Percentiles rank a stretch among this genome's conserved stretches.
These are phyloP conservation scores for Capillidium rhysosporum DNA, from an alignment of 371 early-diverging fungal genomes.

Conservation along the genomic window DNA sequence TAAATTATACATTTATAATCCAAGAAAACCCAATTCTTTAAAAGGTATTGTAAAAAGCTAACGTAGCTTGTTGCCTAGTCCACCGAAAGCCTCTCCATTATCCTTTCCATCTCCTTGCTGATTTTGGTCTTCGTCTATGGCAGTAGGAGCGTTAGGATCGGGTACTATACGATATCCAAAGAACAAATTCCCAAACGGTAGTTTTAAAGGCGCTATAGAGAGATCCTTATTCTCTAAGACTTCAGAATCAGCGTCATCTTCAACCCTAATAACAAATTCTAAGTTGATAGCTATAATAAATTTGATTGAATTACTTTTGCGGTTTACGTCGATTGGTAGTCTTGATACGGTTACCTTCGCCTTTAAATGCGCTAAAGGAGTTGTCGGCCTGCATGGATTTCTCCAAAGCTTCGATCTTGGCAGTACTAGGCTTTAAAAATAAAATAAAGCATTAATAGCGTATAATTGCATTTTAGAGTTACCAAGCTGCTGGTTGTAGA, in stretches of 20 bases:
- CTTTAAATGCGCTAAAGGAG: background rate
- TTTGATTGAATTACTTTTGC: background rate
- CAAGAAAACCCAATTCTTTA: too few species aligned
- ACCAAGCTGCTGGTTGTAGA: background rate
- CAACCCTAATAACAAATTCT: conserved; percentile 4
- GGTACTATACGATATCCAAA: conserved; percentile 59
- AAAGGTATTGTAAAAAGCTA: too few species aligned
- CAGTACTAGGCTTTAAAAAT: conserved; percentile 3
- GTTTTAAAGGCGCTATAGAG: conserved; percentile 54
- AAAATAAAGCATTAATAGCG: too few species aligned
- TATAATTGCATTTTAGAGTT: background rate
- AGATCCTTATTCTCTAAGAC: conserved; percentile 13
- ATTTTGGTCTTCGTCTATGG: too few species aligned
- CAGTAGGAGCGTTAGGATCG: background rate
- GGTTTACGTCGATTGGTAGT: too few species aligned
- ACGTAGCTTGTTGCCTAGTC: too few species aligned
- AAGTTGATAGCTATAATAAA: conserved; percentile 4
- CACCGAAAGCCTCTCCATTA: too few species aligned
- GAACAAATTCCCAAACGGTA: conserved; percentile 78
- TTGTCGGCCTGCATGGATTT: conserved; percentile 5
- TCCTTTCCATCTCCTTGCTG: too few species aligned
- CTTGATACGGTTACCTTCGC: background rate
- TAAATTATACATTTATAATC: too few species aligned
- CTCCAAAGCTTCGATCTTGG: conserved; percentile 4
- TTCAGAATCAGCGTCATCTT: conserved; percentile 8